These are phyloP conservation scores for Colletotrichum musicola DNA, from an alignment of 2,329 filamentous ascomycete genomes.

Conservation along the genomic window DNA sequence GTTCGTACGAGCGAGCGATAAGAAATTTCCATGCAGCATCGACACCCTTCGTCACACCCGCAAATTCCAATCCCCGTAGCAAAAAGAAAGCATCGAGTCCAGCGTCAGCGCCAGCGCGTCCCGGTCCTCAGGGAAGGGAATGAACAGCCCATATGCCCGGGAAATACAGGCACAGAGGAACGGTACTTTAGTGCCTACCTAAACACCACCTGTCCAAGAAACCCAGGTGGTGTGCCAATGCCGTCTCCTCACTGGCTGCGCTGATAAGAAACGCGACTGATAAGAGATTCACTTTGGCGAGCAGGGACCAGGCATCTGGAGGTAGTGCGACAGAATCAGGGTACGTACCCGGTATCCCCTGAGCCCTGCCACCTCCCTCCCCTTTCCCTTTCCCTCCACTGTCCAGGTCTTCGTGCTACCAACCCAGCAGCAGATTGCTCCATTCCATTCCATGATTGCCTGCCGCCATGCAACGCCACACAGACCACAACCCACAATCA, in stretches of 20 bases:
- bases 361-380: conserved; percentile 28
- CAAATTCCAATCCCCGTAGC: background rate
- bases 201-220: conserved; percentile 14
- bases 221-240: conserved; percentile 17
- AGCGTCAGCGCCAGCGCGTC: background rate
- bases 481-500: conserved; percentile 14
- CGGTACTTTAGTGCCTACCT: too few species aligned
- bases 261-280: conserved; percentile 20
- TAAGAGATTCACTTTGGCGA: conserved; percentile 20
- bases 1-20: conserved; percentile 15
- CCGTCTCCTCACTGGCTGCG: conserved; percentile 17
- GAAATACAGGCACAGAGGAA: too few species aligned
- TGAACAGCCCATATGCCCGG: background rate
- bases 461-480: conserved; percentile 13
- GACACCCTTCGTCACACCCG: background rate
- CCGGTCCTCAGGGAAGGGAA: background rate
- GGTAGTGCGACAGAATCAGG: too few species aligned
- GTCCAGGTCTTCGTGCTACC: background rate
- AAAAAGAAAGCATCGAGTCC: background rate
- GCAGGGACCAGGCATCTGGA: conserved; percentile 10
- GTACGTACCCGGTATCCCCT: conserved; percentile 4
- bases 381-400: background rate
- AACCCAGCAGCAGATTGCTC: background rate
- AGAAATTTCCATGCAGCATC: conserved; percentile 13
- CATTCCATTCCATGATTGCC: conserved; percentile 11